phyloP scores from a whole-genome alignment of 805 yeast species.

The Ogataea siamensis region DNA sequence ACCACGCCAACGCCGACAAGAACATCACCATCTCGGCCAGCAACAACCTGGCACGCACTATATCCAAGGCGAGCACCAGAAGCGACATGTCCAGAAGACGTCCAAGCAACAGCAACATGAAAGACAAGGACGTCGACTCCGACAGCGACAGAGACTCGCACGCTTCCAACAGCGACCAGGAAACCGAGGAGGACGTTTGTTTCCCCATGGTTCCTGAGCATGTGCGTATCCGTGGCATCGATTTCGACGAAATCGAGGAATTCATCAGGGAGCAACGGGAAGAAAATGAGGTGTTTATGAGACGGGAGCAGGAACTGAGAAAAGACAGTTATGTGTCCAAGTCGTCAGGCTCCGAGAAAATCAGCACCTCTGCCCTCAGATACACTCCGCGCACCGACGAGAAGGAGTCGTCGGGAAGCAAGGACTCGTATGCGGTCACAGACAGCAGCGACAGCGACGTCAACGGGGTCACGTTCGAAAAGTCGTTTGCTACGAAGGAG shows the following conservation, averaged over 20 bases:
- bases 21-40: conserved; percentile 21
- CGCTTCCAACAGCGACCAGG: conserved; percentile 77
- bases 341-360: conserved; percentile 37
- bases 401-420: conserved; percentile 12
- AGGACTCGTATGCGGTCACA: conserved; percentile 10
- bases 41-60: conserved; percentile 24
- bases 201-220: conserved; percentile 83
- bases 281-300: conserved; percentile 40
- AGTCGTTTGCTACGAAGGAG: conserved; percentile 14
- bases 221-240: conserved; percentile 67
- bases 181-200: conserved; percentile 96
- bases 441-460: conserved; percentile 18
- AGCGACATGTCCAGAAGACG: conserved; percentile 28
- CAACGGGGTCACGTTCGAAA: conserved; percentile 24
- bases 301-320: conserved; percentile 33
- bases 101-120: conserved; percentile 15
- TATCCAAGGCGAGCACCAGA: conserved; percentile 33
- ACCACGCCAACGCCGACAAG: conserved; percentile 7
- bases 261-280: conserved; percentile 63
- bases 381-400: conserved; percentile 52
- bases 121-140: conserved; percentile 27
- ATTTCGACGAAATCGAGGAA: conserved; percentile 86
- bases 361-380: conserved; percentile 54
- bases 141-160: conserved; percentile 72
- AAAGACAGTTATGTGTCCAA: conserved; percentile 16